Conservation (phyloP, 805 yeast genomes). For the Wickerhamomyces hampshirensis region DNA sequence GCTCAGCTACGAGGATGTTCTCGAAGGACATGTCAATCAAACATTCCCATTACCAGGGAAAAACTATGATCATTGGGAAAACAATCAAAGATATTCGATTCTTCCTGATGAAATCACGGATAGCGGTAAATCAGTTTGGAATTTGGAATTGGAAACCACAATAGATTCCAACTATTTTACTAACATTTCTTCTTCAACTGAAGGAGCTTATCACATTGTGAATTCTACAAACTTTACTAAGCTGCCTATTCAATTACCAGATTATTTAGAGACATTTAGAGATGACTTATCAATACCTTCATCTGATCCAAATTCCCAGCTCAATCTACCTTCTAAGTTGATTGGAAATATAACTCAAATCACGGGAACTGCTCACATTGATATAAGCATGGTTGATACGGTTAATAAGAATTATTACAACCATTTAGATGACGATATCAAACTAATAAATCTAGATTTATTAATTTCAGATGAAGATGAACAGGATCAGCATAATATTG, state of each 20-base stretch:
- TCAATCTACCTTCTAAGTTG: not conserved
- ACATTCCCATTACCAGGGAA: conserved; percentile 55
- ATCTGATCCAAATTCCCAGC: not conserved
- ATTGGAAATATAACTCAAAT: conserved; percentile 31
- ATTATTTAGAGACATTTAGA: conserved; percentile 15
- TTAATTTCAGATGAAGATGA: conserved; percentile 41
- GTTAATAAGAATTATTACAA: conserved; percentile 24
- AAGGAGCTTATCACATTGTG: conserved; percentile 35
- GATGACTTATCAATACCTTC: conserved; percentile 12
- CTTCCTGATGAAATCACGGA: conserved; percentile 54
- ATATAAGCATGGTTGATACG: conserved; percentile 16
- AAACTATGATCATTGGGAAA: conserved; percentile 40
- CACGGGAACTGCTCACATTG: conserved; percentile 26
- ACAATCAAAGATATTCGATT: conserved; percentile 48
- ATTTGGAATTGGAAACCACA: conserved; percentile 23
- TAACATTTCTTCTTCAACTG: conserved; percentile 45
- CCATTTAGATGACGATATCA: conserved; percentile 32
- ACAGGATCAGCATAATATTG: conserved; percentile 42
- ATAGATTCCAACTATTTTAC: conserved; percentile 28
- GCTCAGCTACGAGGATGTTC: conserved; percentile 57
- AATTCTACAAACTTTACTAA: conserved; percentile 12
- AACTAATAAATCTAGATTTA: conserved; percentile 32
- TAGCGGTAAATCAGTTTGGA: conserved; percentile 52
- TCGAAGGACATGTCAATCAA: conserved; percentile 38
- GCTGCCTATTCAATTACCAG: conserved; percentile 21